Evolutionary conservation across 345 rosid species (phyloP).

Genomic region (Hibiscus syriacus): DNA sequence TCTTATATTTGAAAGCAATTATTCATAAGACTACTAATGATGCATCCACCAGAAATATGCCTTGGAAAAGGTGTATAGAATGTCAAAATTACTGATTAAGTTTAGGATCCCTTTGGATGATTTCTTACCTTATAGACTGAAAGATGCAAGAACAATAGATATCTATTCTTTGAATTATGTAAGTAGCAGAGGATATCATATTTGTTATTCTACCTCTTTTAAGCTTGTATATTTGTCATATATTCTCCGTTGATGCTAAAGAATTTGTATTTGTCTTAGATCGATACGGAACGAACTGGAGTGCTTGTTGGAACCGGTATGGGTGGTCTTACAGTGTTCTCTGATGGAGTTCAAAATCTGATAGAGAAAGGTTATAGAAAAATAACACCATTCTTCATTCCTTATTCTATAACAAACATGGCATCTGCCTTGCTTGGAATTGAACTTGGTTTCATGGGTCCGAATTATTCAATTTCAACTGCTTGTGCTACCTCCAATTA

Average conservation of each 20-base stretch:
- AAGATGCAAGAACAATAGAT: not conserved
- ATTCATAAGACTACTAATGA: not conserved
- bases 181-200: not conserved
- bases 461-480: slow-evolving; percentile 95
- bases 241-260: not conserved
- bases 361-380: slow-evolving; percentile 86
- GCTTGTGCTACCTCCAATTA: slow-evolving; percentile 98
- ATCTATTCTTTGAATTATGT: not conserved
- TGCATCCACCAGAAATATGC: not conserved
- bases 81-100: not conserved
- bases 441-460: slow-evolving; percentile 98
- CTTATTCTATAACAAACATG: slow-evolving; percentile 96
- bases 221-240: not conserved
- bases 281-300: slow-evolving; percentile 75
- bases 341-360: slow-evolving; percentile 78
- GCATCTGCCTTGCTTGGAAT: slow-evolving; percentile 88
- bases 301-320: slow-evolving; percentile 98
- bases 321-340: slow-evolving; percentile 92
- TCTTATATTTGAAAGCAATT: not conserved
- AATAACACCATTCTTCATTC: slow-evolving; percentile 90
- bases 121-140: not conserved
- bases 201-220: not conserved
- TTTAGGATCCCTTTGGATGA: not conserved
- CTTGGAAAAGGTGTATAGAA: not conserved
- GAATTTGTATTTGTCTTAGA: slow-evolving; percentile 32